phyloP scores from a whole-genome alignment of 2,329 filamentous ascomycete genomes.

The Hypoxylon sp. region DNA sequence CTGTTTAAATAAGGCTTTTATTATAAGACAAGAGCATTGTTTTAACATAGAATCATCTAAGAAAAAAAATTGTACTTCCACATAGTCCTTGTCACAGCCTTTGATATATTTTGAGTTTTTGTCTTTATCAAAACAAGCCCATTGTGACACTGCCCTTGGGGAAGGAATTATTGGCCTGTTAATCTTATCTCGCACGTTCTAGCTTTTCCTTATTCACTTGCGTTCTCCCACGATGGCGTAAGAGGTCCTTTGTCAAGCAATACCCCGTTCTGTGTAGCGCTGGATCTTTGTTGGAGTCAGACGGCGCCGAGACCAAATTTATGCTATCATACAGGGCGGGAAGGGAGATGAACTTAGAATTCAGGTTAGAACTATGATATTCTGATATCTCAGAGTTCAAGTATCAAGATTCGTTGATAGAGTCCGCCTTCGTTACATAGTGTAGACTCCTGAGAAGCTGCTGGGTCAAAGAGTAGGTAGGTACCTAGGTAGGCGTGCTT shows the following conservation, averaged over 20 bases:
- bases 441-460: neutral
- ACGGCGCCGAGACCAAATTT: neutral
- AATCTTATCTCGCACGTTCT: neutral
- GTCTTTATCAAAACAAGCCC: neutral
- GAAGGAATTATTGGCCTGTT: neutral
- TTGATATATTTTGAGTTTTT: neutral
- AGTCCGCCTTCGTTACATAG: neutral
- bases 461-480: neutral
- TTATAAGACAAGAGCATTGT: conserved; percentile 2
- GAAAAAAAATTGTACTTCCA: neutral
- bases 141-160: conserved; percentile 1
- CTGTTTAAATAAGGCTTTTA: neutral
- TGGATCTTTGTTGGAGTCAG: neutral
- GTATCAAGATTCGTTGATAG: neutral
- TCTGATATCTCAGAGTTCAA: neutral
- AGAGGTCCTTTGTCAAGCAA: neutral
- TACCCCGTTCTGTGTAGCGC: neutral
- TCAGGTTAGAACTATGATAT: too few species aligned
- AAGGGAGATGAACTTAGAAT: too few species aligned
- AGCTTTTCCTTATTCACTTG: neutral
- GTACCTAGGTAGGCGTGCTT: neutral
- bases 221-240: neutral
- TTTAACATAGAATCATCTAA: neutral
- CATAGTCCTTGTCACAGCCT: neutral
- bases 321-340: neutral